These are phyloP conservation scores for Gnomoniopsis smithogilvyi DNA, from an alignment of 2,329 filamentous ascomycete genomes.

Conservation along the genomic window DNA sequence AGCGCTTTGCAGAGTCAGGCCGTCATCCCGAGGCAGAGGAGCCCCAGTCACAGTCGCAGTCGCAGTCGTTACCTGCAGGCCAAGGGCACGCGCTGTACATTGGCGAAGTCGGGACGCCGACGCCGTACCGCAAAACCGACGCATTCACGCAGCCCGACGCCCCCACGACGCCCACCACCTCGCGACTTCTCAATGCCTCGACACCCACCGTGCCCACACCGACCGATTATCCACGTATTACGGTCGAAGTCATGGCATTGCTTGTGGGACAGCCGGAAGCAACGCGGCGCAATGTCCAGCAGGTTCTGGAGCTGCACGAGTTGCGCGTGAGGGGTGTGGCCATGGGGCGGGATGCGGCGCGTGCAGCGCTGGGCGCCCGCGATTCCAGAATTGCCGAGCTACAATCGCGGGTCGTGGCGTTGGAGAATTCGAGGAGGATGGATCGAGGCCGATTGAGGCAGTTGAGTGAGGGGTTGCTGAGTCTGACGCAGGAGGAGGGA, in stretches of 20 bases:
- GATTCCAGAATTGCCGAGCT: slow-evolving; percentile 44
- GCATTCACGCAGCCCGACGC: slow-evolving; percentile 1
- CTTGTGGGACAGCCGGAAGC: slow-evolving; percentile 38
- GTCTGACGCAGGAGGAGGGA: slow-evolving; percentile 4
- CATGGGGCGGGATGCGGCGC: slow-evolving; percentile 62
- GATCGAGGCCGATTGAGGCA: slow-evolving; percentile 15
- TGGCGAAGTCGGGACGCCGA: slow-evolving; percentile 7
- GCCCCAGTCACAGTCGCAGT: background rate
- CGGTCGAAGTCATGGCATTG: slow-evolving; percentile 46
- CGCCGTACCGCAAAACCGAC: slow-evolving; percentile 14
- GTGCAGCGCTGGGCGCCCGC: slow-evolving; percentile 59
- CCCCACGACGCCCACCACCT: background rate
- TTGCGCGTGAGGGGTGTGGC: slow-evolving; percentile 58
- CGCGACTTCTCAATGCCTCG: background rate
- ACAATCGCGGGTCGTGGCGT: slow-evolving; percentile 32
- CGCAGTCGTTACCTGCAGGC: background rate
- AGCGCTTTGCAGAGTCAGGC: slow-evolving; percentile 1
- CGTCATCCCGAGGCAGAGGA: no score
- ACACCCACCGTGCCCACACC: background rate
- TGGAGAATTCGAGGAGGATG: slow-evolving; percentile 32
- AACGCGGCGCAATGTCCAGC: slow-evolving; percentile 35
- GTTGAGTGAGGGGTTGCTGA: slow-evolving; percentile 12
- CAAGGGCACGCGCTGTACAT: background rate
- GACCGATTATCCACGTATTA: slow-evolving; percentile 33
- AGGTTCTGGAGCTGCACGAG: slow-evolving; percentile 52